Conservation (phyloP, 1,139 yeast species). For the Blastobotrys ciferrii region DNA sequence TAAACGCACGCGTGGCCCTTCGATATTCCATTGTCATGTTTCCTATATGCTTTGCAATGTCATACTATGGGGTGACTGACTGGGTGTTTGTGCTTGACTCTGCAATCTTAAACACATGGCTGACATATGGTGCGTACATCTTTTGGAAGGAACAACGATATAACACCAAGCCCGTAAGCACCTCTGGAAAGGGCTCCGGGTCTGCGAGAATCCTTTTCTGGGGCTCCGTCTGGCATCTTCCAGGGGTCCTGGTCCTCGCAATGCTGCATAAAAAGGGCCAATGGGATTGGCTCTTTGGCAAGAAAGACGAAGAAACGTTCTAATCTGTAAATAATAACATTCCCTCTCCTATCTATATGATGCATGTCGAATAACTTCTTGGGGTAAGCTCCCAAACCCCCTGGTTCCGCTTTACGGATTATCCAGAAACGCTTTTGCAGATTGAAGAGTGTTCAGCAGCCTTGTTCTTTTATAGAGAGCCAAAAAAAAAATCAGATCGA, state of each 20-base stretch:
- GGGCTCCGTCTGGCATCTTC: constrained; percentile 94
- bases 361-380: not conserved
- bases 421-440: too few relatives aligned
- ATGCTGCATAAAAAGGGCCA: constrained; percentile 94
- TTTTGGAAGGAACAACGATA: constrained; percentile 58
- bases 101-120: constrained; percentile 79
- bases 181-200: constrained; percentile 27
- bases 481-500: too few relatives aligned
- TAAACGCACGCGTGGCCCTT: constrained; percentile 91
- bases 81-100: constrained; percentile 78
- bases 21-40: constrained; percentile 88
- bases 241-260: constrained; percentile 83
- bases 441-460: too few relatives aligned
- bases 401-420: too few relatives aligned
- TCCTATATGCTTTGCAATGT: constrained; percentile 83
- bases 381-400: not conserved
- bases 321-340: not conserved
- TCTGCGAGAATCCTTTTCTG: constrained; percentile 81
- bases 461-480: too few relatives aligned
- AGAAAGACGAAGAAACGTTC: constrained; percentile 17
- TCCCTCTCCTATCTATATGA: not conserved
- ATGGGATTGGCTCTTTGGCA: constrained; percentile 68
- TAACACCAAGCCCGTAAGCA: constrained; percentile 24
- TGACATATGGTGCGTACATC: constrained; percentile 71
- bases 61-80: constrained; percentile 80